Conservation (phyloP, 2,329 filamentous ascomycete genomes). For the Fusarium nisikadoi region DNA sequence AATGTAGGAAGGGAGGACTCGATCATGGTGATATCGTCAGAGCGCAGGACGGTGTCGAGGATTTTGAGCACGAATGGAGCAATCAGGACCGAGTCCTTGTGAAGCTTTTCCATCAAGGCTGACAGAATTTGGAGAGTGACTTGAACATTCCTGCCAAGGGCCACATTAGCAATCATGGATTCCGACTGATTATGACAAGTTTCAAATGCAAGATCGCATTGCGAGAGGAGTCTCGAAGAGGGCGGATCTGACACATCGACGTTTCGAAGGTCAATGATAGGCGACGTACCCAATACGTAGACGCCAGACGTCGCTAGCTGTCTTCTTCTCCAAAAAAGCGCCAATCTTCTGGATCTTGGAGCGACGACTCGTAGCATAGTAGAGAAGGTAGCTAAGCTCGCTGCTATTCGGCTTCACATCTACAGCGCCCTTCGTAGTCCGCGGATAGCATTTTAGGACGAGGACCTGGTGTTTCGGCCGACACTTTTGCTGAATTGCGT, state of each 20-base stretch:
- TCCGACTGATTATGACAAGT: neutral
- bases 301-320: slow-evolving; percentile 89
- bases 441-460: slow-evolving; percentile 95
- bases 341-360: slow-evolving; percentile 98
- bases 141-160: slow-evolving; percentile 79
- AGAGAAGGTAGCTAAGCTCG: slow-evolving; percentile 95
- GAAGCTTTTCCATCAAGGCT: slow-evolving; percentile 91
- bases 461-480: slow-evolving; percentile 97
- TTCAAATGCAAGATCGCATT: neutral
- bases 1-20: slow-evolving; percentile 90
- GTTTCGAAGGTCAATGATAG: slow-evolving; percentile 11
- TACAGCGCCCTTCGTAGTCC: slow-evolving; percentile 88
- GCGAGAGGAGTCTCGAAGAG: neutral
- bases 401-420: slow-evolving; percentile 96
- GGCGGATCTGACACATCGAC: slow-evolving; percentile 27
- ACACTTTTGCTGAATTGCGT: slow-evolving; percentile 73
- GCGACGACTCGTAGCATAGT: slow-evolving; percentile 93
- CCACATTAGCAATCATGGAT: slow-evolving; percentile 8
- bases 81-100: slow-evolving; percentile 90
- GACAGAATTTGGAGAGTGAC: slow-evolving; percentile 93
- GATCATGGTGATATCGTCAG: slow-evolving; percentile 90
- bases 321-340: slow-evolving; percentile 93
- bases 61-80: slow-evolving; percentile 86
- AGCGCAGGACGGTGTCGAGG: slow-evolving; percentile 82
- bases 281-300: slow-evolving; percentile 79